Evolutionary conservation across 2,329 filamentous ascomycete species (phyloP).

Genomic region (Tetracladium maxilliforme): DNA sequence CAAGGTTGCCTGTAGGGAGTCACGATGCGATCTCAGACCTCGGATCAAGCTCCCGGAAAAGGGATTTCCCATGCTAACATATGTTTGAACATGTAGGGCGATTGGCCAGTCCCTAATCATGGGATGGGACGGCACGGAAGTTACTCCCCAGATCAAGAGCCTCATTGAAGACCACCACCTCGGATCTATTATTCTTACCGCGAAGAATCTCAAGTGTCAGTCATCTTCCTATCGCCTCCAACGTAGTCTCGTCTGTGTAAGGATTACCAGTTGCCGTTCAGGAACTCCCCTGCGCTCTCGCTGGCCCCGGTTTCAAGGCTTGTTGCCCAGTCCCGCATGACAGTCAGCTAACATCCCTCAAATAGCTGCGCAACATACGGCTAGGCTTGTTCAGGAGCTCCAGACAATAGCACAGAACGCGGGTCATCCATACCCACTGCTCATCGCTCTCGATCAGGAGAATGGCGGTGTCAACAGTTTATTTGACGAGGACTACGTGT

Average conservation of each 20-base stretch:
- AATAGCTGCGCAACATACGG: slow-evolving; percentile 79
- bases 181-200: slow-evolving; percentile 72
- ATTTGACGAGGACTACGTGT: slow-evolving; percentile 89
- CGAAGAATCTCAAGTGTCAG: slow-evolving; percentile 74
- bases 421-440: slow-evolving; percentile 74
- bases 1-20: neutral
- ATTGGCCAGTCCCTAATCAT: slow-evolving; percentile 70
- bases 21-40: slow-evolving; percentile 12
- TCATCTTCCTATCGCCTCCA: slow-evolving; percentile 3
- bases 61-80: slow-evolving; percentile 14
- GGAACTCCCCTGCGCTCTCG: slow-evolving; percentile 1
- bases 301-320: slow-evolving; percentile 2
- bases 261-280: neutral
- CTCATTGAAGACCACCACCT: slow-evolving; percentile 76
- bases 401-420: slow-evolving; percentile 85
- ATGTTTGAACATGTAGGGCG: slow-evolving; percentile 39
- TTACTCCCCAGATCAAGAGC: slow-evolving; percentile 68
- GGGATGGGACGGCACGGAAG: slow-evolving; percentile 74
- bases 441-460: slow-evolving; percentile 90
- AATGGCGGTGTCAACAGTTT: slow-evolving; percentile 97
- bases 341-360: slow-evolving; percentile 16
- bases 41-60: slow-evolving; percentile 9
- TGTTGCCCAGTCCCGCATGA: slow-evolving; percentile 7
- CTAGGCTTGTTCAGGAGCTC: slow-evolving; percentile 74
- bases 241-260: slow-evolving; percentile 1